Evolutionary conservation across 1,284 basidiomycete genomes (phyloP).

Genomic region (Puccinia polysora): DNA sequence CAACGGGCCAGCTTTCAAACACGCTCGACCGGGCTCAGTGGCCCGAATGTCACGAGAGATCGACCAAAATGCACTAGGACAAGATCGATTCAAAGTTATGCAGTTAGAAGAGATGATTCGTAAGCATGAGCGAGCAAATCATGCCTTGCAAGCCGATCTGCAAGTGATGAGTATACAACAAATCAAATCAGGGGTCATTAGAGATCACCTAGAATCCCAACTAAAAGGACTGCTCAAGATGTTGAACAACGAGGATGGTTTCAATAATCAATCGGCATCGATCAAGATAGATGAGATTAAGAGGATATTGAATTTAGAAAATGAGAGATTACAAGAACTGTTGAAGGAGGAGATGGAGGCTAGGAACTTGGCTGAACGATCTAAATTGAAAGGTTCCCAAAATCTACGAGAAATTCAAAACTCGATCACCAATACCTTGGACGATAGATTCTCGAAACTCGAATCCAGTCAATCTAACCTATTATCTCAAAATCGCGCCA

Average conservation of each 20-base stretch:
- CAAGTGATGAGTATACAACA: slow-evolving; percentile 67
- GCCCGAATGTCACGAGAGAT: slow-evolving; percentile 44
- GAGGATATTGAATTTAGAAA: slow-evolving; percentile 61
- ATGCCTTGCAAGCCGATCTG: slow-evolving; percentile 55
- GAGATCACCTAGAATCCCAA: slow-evolving; percentile 64
- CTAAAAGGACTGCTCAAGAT: slow-evolving; percentile 64
- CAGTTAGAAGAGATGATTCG: slow-evolving; percentile 48
- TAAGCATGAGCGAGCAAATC: slow-evolving; percentile 42
- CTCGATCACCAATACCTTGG: slow-evolving; percentile 44
- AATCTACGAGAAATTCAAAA: slow-evolving; percentile 42
- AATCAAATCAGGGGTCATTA: slow-evolving; percentile 64
- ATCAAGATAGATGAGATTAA: slow-evolving; percentile 63
- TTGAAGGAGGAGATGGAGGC: slow-evolving; percentile 61
- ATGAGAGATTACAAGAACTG: slow-evolving; percentile 59
- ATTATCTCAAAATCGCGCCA: slow-evolving; percentile 31
- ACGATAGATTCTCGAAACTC: slow-evolving; percentile 53
- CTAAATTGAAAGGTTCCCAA: slow-evolving; percentile 41
- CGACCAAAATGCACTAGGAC: slow-evolving; percentile 48
- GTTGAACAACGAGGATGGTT: slow-evolving; percentile 59
- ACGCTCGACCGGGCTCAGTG: slow-evolving; percentile 52
- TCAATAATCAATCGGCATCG: slow-evolving; percentile 59
- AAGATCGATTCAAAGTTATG: slow-evolving; percentile 48
- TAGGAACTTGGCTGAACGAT: slow-evolving; percentile 42
- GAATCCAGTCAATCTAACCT: slow-evolving; percentile 42
- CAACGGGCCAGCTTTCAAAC: slow-evolving; percentile 42